Evolutionary conservation across 2,329 filamentous ascomycete genomes (phyloP).

Genomic region (Penicillium sp.): DNA sequence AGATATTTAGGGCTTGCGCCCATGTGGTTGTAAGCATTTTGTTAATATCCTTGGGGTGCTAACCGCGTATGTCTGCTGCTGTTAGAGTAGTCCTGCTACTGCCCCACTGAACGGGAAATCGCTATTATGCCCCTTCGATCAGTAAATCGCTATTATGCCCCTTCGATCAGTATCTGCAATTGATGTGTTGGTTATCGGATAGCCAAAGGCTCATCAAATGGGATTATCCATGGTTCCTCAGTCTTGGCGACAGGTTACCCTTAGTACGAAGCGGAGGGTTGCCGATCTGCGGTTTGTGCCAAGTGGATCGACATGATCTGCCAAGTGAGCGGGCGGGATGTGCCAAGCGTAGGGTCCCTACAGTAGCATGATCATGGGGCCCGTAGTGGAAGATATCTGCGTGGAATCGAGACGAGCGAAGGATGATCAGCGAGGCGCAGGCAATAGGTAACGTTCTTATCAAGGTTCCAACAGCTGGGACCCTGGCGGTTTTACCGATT

Average conservation of each 20-base stretch:
- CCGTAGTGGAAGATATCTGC: not conserved
- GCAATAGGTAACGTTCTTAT: slow-evolving; percentile 6
- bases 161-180: not conserved
- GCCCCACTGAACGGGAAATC: not conserved
- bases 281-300: not conserved
- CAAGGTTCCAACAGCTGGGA: slow-evolving; percentile 10
- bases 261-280: not conserved
- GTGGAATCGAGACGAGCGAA: not conserved
- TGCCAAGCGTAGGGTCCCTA: slow-evolving; percentile 9
- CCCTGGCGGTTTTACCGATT: not conserved
- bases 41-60: too few relatives aligned
- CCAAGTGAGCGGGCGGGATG: not conserved
- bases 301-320: too few relatives aligned
- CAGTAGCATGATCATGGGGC: not conserved
- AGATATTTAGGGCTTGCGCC: not conserved
- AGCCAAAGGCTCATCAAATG: not conserved
- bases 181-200: not conserved
- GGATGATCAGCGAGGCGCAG: slow-evolving; percentile 13
- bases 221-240: not conserved
- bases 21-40: not conserved
- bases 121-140: not conserved
- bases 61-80: too few relatives aligned
- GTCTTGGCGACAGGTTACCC: not conserved
- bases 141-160: not conserved
- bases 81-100: not conserved